A percentile compares a stretch with the other conserved stretches of the same genome.
Evolutionary conservation across 352 stramenopile genomes (phyloP).

Genomic region (Globisporangium paroecandrum): DNA sequence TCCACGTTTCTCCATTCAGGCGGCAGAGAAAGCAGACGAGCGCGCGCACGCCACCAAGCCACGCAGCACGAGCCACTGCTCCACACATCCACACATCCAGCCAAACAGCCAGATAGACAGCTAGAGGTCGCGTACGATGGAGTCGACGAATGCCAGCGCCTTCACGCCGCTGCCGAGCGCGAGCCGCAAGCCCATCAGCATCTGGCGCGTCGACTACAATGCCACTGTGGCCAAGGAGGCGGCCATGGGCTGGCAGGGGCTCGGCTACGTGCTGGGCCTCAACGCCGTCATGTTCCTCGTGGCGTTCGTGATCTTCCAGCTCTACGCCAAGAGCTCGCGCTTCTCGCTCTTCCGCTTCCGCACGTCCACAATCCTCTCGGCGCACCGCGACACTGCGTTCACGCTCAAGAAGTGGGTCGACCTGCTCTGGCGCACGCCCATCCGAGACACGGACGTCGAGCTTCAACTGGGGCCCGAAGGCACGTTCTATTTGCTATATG

Average conservation of each 20-base stretch:
- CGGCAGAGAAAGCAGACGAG: conserved; percentile 5
- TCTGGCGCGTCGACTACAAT: conserved; percentile 83
- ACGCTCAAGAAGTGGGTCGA: conserved; percentile 58
- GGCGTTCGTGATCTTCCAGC: conserved; percentile 66
- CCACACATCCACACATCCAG: neutral
- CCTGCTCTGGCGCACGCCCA: conserved; percentile 69
- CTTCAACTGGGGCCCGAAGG: conserved; percentile 61
- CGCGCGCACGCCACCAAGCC: too few relatives aligned
- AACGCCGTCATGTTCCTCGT: conserved; percentile 68
- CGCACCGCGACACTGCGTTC: conserved; percentile 33
- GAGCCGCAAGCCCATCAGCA: conserved; percentile 35
- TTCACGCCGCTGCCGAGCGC: conserved; percentile 16
- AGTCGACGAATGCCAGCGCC: neutral
- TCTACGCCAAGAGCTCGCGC: conserved; percentile 54
- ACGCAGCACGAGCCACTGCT: neutral
- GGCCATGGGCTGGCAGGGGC: conserved; percentile 75
- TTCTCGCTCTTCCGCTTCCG: conserved; percentile 75
- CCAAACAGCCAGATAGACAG: neutral
- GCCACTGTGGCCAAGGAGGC: conserved; percentile 66
- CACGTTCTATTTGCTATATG: conserved; percentile 83
- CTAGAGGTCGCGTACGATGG: neutral
- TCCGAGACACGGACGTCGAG: conserved; percentile 66
- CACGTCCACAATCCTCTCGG: conserved; percentile 42
- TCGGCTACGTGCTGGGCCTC: conserved; percentile 71
- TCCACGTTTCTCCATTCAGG: neutral